phyloP scores from a whole-genome alignment of 371 early-diverging fungal species.

The Polyrhizophydium stewartii region DNA sequence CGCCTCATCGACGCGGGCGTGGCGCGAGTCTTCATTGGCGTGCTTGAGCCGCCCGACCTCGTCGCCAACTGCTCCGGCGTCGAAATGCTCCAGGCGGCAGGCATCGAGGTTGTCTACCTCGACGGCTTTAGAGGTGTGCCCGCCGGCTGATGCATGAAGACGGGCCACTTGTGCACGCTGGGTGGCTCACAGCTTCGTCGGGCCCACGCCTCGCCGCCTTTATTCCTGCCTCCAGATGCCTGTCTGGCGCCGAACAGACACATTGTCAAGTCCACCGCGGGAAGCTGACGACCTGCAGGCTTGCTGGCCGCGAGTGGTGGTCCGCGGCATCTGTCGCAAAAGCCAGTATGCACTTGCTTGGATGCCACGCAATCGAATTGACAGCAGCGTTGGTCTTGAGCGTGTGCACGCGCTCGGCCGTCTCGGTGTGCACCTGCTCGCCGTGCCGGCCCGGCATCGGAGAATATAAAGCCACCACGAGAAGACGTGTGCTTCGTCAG shows the following conservation, averaged over 20 bases:
- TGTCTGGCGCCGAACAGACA: neutral
- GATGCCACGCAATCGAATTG: slow-evolving; percentile 84
- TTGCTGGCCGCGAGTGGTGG: slow-evolving; percentile 8
- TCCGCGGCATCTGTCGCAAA: slow-evolving; percentile 71
- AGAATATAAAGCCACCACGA: too few relatives aligned
- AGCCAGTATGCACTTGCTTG: slow-evolving; percentile 69
- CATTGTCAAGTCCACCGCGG: neutral
- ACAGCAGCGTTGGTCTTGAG: slow-evolving; percentile 65
- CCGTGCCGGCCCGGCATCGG: too few relatives aligned
- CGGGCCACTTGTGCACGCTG: neutral
- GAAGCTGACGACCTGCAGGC: slow-evolving; percentile 12
- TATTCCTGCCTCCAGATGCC: neutral
- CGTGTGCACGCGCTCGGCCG: slow-evolving; percentile 67
- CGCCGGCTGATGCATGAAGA: too few relatives aligned
- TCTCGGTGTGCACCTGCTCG: slow-evolving; percentile 63
- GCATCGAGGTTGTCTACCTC: slow-evolving; percentile 29
- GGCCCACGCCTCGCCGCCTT: neutral
- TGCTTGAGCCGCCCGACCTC: slow-evolving; percentile 81
- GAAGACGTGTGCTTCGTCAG: too few relatives aligned
- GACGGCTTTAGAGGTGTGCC: slow-evolving; percentile 24
- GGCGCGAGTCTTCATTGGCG: slow-evolving; percentile 76
- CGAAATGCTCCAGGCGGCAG: slow-evolving; percentile 11
- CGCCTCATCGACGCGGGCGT: slow-evolving; percentile 66
- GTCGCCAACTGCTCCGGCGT: slow-evolving; percentile 47
- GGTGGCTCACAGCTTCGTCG: neutral